Conservation (phyloP, 116 monocot species). For the Phalaenopsis hybrid region DNA sequence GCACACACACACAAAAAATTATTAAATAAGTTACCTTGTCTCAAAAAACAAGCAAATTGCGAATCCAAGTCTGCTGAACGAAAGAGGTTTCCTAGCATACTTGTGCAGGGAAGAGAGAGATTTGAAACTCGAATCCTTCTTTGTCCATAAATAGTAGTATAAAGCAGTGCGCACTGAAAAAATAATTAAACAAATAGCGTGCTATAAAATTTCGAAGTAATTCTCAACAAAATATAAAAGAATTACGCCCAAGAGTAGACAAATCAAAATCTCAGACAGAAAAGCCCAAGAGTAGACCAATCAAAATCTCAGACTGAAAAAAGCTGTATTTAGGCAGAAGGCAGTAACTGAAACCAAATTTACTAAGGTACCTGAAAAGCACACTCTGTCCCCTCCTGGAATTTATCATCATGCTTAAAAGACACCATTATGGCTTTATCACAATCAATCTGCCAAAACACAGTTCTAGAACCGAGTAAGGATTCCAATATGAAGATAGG, state of each 20-base stretch:
- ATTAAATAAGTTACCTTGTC: slow-evolving; percentile 63
- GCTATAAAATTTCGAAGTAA: not conserved
- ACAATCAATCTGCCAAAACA: slow-evolving; percentile 74
- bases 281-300: not conserved
- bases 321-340: not conserved
- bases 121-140: slow-evolving; percentile 93
- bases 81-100: slow-evolving; percentile 77
- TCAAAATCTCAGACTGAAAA: slow-evolving; percentile 4
- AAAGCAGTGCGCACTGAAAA: slow-evolving; percentile 91
- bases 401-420: slow-evolving; percentile 99
- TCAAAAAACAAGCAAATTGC: slow-evolving; percentile 79
- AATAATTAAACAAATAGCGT: slow-evolving; percentile 4
- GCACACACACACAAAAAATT: not conserved
- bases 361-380: slow-evolving; percentile 69
- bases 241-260: not conserved
- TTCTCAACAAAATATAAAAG: not conserved
- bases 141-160: slow-evolving; percentile 94
- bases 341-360: not conserved
- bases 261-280: slow-evolving; percentile 7
- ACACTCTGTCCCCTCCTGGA: slow-evolving; percentile 86
- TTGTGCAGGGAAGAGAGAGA: slow-evolving; percentile 95
- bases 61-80: slow-evolving; percentile 89
- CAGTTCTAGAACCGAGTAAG: not conserved
- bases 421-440: slow-evolving; percentile 99
- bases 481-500: not conserved